Base-by-base conservation (phyloP, 2,329 filamentous ascomycete genomes). In the Thielaviopsis populi region DNA sequence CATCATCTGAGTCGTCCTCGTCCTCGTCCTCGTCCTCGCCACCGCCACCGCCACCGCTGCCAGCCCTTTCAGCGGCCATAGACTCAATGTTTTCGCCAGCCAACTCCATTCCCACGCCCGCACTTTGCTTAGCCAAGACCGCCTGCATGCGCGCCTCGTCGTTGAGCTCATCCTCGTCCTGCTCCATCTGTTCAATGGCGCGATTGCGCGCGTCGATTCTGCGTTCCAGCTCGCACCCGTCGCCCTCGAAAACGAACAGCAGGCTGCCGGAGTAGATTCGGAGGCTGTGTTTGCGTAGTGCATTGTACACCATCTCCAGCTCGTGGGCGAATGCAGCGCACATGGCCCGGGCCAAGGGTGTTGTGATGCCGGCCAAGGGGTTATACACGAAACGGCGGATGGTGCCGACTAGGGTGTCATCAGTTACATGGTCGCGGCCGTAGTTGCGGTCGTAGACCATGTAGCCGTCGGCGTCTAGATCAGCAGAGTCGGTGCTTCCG, bases 181-280 rank as follows among this genome's bases (percentile, higher is more conserved):
- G 17, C 3, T 56, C 61, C 11, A 46, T 66, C 78, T 75, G 65
- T 76, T 76, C 65, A 74, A 81, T 66, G 71, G 76, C 69, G 69
- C 74, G 68, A 74, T 80, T 75, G 72, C 80, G 77, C 80, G 83
- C 69, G 73, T 81, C 74, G 37, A 84, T 79, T 41, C 80, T 80
- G 1, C 70, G 72, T 62, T 75, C 73, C 48, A 86, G 75, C 5
- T 80, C 77, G 3, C 75, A 71, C 24, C 83, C 83, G 60, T 86
- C 82, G 27, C 83, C 83, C 69, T 86, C 83, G 43, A 83, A 85
- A 1, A 85, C 79, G 65, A 86, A 85, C 0, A 86, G 76, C 27
- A 86, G 72, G 63, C 81, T 83, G 0, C 80, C 74, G 11, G 82
- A 86, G 71, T 81, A 86, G 82, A 86, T 86, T 68, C 82, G 79